Base-by-base conservation (phyloP, 805 yeast genomes). In the Wickerhamomyces alni region DNA sequence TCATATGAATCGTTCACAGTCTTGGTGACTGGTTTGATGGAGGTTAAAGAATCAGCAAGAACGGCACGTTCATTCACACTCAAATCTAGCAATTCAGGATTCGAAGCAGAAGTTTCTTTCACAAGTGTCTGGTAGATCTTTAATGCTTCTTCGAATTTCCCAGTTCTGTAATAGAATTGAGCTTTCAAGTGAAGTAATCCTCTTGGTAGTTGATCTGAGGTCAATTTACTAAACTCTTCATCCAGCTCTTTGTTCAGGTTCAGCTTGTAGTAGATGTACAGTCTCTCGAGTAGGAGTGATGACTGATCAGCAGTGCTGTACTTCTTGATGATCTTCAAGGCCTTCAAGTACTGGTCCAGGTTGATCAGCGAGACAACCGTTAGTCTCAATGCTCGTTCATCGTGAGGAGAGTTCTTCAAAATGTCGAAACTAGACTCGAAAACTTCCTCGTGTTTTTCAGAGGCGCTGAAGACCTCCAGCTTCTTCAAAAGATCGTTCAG, bases 11-110 rank as follows among this genome's bases (percentile, higher is more conserved):
- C 59, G 8, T 51, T 50, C 30, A 39, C 41, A 5, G 44, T 40
- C 12, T 54, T 35, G 6, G 58, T 48, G 11, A 47, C 30, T 25
- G 43, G 35, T 7, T 58, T 46, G 50, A 22, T 26, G 16, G 29
- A 16, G 19, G 47, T 30, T 22, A 59, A 55, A 7, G 46, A 48
- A 16, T 76, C 84, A 17, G 83, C 74, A 18, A 79, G 59, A 11
- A 79, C 77, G 3, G 89, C 87, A 43, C 81, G 69, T 57, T 82
- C 84, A 52, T 84, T 84, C 42, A 83, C 78, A 24, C 74, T 62
- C 41, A 84, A 60, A 57, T 84, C 94, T 30, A 69, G 43, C 11
- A 52, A 44, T 45, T 67, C 76, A 31, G 57, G 55, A 31, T 61
- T 64, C 4, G 49, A 47, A 3, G 63, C 66, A 26, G 58, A 51